phyloP scores from a whole-genome alignment of 2,329 filamentous ascomycete species.

The Xylaria multiplex region DNA sequence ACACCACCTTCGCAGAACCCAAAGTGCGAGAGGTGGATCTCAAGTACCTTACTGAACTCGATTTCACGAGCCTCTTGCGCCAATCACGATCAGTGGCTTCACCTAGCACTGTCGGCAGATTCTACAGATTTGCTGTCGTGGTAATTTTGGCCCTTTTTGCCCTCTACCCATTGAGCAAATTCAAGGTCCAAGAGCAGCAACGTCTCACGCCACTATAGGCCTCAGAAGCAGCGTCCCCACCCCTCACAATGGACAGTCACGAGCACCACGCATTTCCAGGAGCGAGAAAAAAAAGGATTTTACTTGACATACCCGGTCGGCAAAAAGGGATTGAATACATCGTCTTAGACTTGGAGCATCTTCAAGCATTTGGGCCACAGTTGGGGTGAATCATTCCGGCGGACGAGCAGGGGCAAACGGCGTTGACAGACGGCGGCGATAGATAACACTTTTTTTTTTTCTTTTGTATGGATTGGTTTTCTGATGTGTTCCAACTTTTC shows the following conservation, averaged over 20 bases:
- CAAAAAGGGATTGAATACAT: slow-evolving; percentile 15
- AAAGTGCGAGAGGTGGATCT: slow-evolving; percentile 70
- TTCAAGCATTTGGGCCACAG: not conserved
- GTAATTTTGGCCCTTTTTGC: slow-evolving; percentile 25
- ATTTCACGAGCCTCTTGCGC: slow-evolving; percentile 50
- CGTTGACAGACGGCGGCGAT: slow-evolving; percentile 18
- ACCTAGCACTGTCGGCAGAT: slow-evolving; percentile 24
- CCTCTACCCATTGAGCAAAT: slow-evolving; percentile 26
- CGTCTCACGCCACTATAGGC: not conserved
- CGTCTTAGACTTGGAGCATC: slow-evolving; percentile 18
- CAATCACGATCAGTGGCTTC: slow-evolving; percentile 9
- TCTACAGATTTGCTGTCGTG: slow-evolving; percentile 37
- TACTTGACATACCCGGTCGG: not conserved
- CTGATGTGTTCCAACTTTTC: not conserved
- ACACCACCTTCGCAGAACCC: slow-evolving; percentile 70
- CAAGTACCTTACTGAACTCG: slow-evolving; percentile 65
- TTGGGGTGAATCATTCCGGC: not conserved
- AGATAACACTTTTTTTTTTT: slow-evolving; percentile 14
- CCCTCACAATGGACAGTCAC: not conserved
- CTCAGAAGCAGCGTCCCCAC: not conserved
- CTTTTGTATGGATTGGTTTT: slow-evolving; percentile 21
- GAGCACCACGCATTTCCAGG: not conserved
- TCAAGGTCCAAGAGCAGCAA: slow-evolving; percentile 19
- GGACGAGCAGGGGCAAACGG: not conserved
- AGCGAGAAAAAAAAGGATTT: not conserved